A percentile compares a stretch with the other conserved stretches of the same genome.
phyloP scores from a whole-genome alignment of 257 asterid species.

The Verbena officinalis region DNA sequence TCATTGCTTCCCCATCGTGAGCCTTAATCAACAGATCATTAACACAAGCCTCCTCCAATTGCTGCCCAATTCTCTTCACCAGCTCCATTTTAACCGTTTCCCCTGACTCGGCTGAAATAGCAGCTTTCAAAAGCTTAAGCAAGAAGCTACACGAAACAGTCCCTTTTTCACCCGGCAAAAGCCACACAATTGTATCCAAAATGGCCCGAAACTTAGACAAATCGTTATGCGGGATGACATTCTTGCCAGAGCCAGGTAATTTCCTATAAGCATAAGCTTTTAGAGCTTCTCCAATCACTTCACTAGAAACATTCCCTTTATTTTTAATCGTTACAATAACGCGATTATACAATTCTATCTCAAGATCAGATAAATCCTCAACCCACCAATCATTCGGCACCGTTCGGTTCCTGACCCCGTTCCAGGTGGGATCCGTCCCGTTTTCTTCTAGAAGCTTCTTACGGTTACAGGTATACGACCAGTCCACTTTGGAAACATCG shows the following conservation, averaged over 20 bases:
- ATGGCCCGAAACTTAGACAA: constrained; percentile 50
- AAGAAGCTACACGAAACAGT: constrained; percentile 79
- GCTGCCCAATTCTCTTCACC: constrained; percentile 75
- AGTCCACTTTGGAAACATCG: constrained; percentile 80
- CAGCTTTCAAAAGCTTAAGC: constrained; percentile 80
- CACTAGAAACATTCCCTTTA: constrained; percentile 55
- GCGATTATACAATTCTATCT: constrained; percentile 70
- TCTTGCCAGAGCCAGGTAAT: constrained; percentile 71
- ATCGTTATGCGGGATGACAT: constrained; percentile 52
- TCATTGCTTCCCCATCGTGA: constrained; percentile 49
- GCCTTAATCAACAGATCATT: constrained; percentile 73
- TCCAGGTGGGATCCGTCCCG: constrained; percentile 63
- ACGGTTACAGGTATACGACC: constrained; percentile 87
- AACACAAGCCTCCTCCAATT: constrained; percentile 87
- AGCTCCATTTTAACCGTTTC: constrained; percentile 57
- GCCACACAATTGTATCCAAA: constrained; percentile 71
- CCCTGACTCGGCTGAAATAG: constrained; percentile 64
- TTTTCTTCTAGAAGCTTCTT: constrained; percentile 76
- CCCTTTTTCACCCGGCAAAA: constrained; percentile 80
- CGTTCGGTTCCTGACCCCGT: constrained; percentile 55
- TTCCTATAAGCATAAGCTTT: constrained; percentile 78
- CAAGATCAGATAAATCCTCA: constrained; percentile 87
- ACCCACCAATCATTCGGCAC: constrained; percentile 98
- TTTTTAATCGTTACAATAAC: constrained; percentile 55
- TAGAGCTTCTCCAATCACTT: constrained; percentile 85